Conservation (phyloP, 2,329 filamentous ascomycete genomes). For the Trichoderma atrobrunneum region DNA sequence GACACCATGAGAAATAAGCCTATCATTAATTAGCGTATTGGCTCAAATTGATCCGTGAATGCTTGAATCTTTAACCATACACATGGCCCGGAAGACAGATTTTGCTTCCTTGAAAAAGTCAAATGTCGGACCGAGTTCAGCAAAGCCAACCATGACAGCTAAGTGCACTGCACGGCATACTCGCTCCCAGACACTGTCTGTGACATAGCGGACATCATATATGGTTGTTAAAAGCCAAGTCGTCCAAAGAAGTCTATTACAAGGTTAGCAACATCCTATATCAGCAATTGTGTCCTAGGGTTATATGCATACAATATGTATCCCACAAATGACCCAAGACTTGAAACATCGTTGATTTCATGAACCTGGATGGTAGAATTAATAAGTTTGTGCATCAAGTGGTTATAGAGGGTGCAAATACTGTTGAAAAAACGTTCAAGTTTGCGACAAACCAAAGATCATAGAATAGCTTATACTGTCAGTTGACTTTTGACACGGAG, state of each 20-base stretch:
- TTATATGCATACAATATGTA: neutral
- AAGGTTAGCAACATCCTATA: neutral
- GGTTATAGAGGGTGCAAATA: neutral
- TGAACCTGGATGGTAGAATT: neutral
- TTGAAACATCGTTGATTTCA: neutral
- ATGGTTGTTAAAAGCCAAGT: neutral
- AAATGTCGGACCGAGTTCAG: neutral
- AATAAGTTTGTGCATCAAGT: neutral
- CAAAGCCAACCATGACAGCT: neutral
- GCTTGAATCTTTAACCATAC: neutral
- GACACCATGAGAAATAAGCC: neutral
- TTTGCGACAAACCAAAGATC: neutral
- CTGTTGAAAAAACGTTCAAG: neutral
- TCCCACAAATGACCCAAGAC: neutral
- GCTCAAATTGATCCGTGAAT: neutral
- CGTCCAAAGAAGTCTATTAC: neutral
- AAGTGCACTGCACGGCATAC: neutral
- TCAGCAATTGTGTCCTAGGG: neutral
- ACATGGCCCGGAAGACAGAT: neutral
- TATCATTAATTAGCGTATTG: neutral
- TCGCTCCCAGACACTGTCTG: neutral
- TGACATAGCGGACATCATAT: neutral
- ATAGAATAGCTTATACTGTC: neutral
- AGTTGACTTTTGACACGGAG: neutral
- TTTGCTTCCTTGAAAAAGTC: neutral